Conservation (phyloP, 371 early-diverging fungal species). For the Mucor saturninus region DNA sequence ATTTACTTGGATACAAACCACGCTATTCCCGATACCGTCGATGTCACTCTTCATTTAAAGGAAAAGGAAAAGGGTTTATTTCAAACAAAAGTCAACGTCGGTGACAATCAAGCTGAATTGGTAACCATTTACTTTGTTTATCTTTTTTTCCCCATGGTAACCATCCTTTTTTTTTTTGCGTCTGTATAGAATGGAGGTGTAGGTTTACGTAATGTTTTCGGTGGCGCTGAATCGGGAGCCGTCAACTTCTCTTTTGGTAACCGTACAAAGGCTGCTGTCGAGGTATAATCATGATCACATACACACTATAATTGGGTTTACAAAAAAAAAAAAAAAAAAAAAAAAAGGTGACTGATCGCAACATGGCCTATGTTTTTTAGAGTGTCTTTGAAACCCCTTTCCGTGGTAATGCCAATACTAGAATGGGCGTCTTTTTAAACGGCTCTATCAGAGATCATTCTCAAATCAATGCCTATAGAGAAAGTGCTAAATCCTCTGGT, state of each 20-base stretch:
- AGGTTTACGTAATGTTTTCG: constrained; percentile 76
- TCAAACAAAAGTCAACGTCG: constrained; percentile 37
- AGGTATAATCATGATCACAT: constrained; percentile 46
- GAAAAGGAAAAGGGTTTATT: constrained; percentile 44
- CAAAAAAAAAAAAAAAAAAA: background rate
- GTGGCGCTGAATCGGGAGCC: constrained; percentile 79
- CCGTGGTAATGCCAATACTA: constrained; percentile 38
- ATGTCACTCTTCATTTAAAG: constrained; percentile 63
- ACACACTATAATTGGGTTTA: background rate
- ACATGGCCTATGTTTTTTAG: background rate
- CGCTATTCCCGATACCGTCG: constrained; percentile 54
- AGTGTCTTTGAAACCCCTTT: constrained; percentile 41
- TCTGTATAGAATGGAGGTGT: constrained; percentile 59
- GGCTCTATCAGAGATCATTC: constrained; percentile 48
- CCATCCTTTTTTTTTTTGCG: background rate
- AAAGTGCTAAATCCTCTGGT: constrained; percentile 34
- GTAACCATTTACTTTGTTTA: constrained; percentile 19
- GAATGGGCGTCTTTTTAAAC: constrained; percentile 40
- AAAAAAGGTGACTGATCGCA: too few species aligned
- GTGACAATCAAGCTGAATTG: constrained; percentile 48
- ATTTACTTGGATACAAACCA: constrained; percentile 68
- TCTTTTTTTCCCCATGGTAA: too few species aligned
- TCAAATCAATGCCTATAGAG: constrained; percentile 40
- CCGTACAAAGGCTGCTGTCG: constrained; percentile 71
- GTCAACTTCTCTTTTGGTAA: constrained; percentile 71